These are phyloP conservation scores for Alternaria alternata DNA, from an alignment of 2,329 filamentous ascomycete genomes.

Conservation along the genomic window DNA sequence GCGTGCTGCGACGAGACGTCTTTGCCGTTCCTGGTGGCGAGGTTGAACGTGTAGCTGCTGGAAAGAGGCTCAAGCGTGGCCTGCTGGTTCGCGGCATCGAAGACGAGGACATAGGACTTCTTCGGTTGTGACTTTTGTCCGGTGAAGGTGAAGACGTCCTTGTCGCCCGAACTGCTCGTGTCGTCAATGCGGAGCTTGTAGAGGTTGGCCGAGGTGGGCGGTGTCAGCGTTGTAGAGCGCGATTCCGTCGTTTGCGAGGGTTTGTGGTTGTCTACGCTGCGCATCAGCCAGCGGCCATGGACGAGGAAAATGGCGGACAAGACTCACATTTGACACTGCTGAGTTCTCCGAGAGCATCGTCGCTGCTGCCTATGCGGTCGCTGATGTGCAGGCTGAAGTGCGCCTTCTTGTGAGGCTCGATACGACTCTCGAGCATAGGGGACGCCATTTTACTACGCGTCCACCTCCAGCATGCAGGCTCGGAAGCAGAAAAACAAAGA, in stretches of 20 bases:
- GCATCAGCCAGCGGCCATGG: constrained; percentile 20
- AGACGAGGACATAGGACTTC: constrained; percentile 67
- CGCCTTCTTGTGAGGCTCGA: constrained; percentile 51
- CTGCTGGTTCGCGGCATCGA: constrained; percentile 75
- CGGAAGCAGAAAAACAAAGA: background rate
- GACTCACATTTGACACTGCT: constrained; percentile 48
- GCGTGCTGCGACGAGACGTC: constrained; percentile 72
- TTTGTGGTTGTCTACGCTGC: constrained; percentile 55
- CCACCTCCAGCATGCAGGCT: background rate
- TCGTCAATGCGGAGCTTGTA: constrained; percentile 45
- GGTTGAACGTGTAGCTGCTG: constrained; percentile 87
- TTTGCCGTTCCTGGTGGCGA: constrained; percentile 72
- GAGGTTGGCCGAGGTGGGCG: constrained; percentile 29
- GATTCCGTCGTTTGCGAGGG: constrained; percentile 45
- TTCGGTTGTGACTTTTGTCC: constrained; percentile 46
- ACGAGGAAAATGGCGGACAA: background rate
- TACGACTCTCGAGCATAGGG: constrained; percentile 44
- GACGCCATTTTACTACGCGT: constrained; percentile 43
- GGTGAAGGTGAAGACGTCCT: constrained; percentile 52
- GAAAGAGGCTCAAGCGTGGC: constrained; percentile 85
- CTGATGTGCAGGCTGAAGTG: constrained; percentile 49
- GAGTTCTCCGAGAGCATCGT: constrained; percentile 25
- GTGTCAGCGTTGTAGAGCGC: constrained; percentile 39
- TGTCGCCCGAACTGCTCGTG: constrained; percentile 31
- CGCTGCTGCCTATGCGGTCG: constrained; percentile 41